Percentiles rank a stretch among this genome's conserved stretches.
Evolutionary conservation across 2,329 filamentous ascomycete species (phyloP).

Genomic region (Hypoxylon sp.): DNA sequence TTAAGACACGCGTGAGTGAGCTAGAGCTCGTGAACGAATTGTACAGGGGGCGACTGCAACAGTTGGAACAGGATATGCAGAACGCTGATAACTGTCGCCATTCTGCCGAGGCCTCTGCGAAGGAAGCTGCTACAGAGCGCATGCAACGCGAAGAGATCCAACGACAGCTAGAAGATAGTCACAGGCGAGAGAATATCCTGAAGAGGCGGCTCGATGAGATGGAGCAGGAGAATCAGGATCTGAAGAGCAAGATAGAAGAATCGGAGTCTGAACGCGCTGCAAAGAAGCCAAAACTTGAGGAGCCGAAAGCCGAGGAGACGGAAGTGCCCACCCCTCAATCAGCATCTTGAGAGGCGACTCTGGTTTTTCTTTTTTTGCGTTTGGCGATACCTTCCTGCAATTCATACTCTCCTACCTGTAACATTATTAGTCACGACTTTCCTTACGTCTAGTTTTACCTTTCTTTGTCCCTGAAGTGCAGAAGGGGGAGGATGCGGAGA

Average conservation of each 20-base stretch:
- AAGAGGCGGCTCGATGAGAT: constrained; percentile 86
- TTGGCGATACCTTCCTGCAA: constrained; percentile 33
- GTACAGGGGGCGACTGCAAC: constrained; percentile 80
- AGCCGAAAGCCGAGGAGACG: constrained; percentile 40
- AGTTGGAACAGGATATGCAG: constrained; percentile 82
- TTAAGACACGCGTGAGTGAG: constrained; percentile 97
- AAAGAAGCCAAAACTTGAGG: constrained; percentile 49
- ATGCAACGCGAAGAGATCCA: constrained; percentile 65
- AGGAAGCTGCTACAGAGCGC: constrained; percentile 69
- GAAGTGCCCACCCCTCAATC: constrained; percentile 46
- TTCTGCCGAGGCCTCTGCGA: constrained; percentile 66
- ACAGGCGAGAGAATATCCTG: constrained; percentile 82
- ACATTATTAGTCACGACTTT: constrained; percentile 47
- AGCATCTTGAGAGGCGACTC: constrained; percentile 36
- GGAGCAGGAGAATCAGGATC: constrained; percentile 66
- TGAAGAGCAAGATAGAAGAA: constrained; percentile 49
- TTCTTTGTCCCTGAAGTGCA: constrained; percentile 32
- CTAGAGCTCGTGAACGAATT: constrained; percentile 94
- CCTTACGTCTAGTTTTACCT: constrained; percentile 34
- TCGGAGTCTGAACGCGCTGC: constrained; percentile 47
- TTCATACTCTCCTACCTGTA: constrained; percentile 42
- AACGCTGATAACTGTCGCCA: constrained; percentile 67
- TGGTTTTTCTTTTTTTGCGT: constrained; percentile 9
- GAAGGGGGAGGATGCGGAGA: constrained; percentile 35
- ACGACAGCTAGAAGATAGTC: constrained; percentile 79